Evolutionary conservation across 768 basidiomycete species (phyloP).

Genomic region (Auriscalpium orientale): DNA sequence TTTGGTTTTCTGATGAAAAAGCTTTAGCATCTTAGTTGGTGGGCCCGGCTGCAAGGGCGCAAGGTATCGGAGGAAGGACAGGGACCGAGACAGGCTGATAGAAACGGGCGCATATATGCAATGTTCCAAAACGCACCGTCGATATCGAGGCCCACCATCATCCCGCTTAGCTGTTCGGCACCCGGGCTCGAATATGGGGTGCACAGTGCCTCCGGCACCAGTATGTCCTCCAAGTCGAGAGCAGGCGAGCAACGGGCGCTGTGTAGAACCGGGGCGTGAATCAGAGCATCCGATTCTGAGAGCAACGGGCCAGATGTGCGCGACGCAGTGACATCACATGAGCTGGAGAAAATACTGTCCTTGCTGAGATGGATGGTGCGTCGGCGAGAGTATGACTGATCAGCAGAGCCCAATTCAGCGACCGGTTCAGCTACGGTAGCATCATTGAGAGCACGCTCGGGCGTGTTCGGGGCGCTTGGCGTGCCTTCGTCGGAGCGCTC

Average conservation of each 20-base stretch:
- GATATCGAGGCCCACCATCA: constrained; percentile 10
- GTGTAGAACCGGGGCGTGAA: not conserved
- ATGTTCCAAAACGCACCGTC: constrained; percentile 6
- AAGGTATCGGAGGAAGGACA: not conserved
- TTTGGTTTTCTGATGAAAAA: not conserved
- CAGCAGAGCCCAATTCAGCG: not conserved
- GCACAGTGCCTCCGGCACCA: not conserved
- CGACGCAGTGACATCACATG: constrained; percentile 1
- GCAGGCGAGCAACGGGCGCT: not conserved
- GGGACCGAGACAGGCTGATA: not conserved
- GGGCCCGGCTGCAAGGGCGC: not conserved
- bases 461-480: constrained; percentile 4
- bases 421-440: not conserved
- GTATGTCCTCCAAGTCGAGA: not conserved
- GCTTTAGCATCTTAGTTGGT: not conserved
- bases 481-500: not conserved
- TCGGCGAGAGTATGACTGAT: not conserved
- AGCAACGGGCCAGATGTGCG: not conserved
- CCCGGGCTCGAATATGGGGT: constrained; percentile 1
- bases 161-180: constrained; percentile 8
- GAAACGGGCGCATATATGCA: not conserved
- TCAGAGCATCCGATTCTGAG: not conserved
- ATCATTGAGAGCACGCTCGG: not conserved
- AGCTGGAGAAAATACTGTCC: constrained; percentile 14
- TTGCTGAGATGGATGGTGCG: not conserved